Conservation (phyloP, 371 early-diverging fungal species). For the Syncephalastrum contaminatum region DNA sequence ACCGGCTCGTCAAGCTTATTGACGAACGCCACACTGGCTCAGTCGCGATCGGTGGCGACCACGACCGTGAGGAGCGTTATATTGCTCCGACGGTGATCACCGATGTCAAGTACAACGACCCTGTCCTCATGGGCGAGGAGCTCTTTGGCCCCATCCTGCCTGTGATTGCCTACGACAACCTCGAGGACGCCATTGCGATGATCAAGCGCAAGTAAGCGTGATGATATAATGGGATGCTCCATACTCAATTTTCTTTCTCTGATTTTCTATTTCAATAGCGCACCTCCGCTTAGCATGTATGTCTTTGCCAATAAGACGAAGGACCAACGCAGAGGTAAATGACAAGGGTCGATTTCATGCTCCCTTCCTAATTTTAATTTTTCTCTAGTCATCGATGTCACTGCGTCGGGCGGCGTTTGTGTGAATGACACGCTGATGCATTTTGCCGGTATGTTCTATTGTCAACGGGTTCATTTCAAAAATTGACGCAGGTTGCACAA, state of each 20-base stretch:
- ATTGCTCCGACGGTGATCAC: conserved; percentile 27
- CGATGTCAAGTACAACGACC: conserved; percentile 21
- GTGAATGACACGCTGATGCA: conserved; percentile 85
- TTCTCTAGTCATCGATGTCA: conserved; percentile 50
- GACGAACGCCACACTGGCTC: conserved; percentile 50
- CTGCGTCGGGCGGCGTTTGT: conserved; percentile 74
- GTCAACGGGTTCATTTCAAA: background rate
- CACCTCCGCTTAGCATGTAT: conserved; percentile 77
- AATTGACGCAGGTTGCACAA: background rate
- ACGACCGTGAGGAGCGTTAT: conserved; percentile 21
- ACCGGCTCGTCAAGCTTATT: conserved; percentile 66
- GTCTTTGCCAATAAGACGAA: conserved; percentile 47
- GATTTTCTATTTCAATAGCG: conserved; percentile 18
- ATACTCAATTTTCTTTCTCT: conserved; percentile 1
- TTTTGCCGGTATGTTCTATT: conserved; percentile 40
- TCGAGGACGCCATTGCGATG: conserved; percentile 73
- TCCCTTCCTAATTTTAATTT: background rate
- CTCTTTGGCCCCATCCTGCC: conserved; percentile 91
- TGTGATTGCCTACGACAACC: conserved; percentile 63
- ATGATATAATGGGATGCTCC: too few relatives aligned
- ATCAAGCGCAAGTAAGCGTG: conserved; percentile 48
- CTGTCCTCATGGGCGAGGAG: conserved; percentile 44
- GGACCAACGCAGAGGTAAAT: conserved; percentile 25
- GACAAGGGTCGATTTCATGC: background rate
- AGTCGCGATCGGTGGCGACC: conserved; percentile 46